Evolutionary conservation across 2,329 filamentous ascomycete species (phyloP).

Genomic region (Botrytis tulipae): DNA sequence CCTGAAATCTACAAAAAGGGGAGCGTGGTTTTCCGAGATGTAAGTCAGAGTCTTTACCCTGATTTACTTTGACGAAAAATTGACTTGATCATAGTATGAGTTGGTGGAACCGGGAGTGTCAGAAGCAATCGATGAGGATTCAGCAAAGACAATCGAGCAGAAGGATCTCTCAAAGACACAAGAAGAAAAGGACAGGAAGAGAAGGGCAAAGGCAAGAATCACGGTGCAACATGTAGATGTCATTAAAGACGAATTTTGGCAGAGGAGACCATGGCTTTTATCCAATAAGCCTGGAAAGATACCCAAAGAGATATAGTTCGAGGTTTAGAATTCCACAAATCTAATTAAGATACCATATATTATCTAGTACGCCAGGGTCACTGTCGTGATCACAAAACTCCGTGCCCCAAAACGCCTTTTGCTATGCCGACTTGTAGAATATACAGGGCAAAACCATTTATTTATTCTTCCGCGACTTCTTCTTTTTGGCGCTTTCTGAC

Average conservation of each 20-base stretch:
- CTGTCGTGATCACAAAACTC: conserved; percentile 22
- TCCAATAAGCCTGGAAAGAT: conserved; percentile 71
- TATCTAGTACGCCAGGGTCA: conserved; percentile 23
- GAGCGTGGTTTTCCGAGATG: conserved; percentile 80
- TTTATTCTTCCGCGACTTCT: conserved; percentile 34
- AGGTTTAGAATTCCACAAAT: conserved; percentile 22
- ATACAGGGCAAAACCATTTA: background rate
- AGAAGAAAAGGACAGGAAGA: conserved; percentile 77
- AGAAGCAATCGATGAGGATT: conserved; percentile 46
- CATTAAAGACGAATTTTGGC: conserved; percentile 95
- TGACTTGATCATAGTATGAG: conserved; percentile 56
- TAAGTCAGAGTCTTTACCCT: conserved; percentile 25
- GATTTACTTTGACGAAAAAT: conserved; percentile 9
- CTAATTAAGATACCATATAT: conserved; percentile 20
- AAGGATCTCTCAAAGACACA: conserved; percentile 71
- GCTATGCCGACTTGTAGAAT: conserved; percentile 17
- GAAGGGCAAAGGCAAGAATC: conserved; percentile 74
- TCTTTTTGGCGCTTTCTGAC: conserved; percentile 37
- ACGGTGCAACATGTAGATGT: conserved; percentile 86
- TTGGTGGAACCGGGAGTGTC: conserved; percentile 56
- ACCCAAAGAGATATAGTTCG: conserved; percentile 51
- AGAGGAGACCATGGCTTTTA: conserved; percentile 77
- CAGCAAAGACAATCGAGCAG: conserved; percentile 50
- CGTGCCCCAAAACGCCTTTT: conserved; percentile 31
- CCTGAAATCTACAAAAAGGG: conserved; percentile 90